Base-by-base conservation (phyloP, 2,329 filamentous ascomycete genomes). In the Calonectria pteridis region DNA sequence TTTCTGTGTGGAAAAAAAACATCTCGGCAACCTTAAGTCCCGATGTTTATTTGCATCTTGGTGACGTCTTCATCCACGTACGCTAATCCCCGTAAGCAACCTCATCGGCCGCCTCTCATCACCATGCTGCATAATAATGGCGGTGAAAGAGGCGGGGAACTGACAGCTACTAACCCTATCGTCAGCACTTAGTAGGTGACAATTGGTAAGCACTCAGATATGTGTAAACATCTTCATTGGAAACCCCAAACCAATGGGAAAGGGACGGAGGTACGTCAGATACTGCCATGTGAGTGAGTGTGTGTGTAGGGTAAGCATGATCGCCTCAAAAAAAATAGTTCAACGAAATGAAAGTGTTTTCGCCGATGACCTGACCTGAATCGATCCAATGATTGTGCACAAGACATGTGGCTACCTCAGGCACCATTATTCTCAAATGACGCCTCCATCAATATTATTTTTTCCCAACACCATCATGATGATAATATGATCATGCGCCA, bases 371-470 rank as follows among this genome's bases (percentile, higher is more conserved):
- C 55, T 35, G 55, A 62, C 23, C 6, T 35, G 33, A 62, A 23
- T 31, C 23, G 26, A 29, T 35, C 14, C 20, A 40, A 46, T 46
- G 20, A n/a, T 13, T 46, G 20, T n/a, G 23, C 55, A 40, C 55
- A 26, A 55, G 18, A 29, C 33, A 62, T 40, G 35, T 62, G 33
- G 23, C 33, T 18, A 20, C 53, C 53, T 35, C 31, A 58, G n/a
- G 55, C 33, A 40, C 18, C 16, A 23, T 26, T 23, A 40, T 62
- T 13, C 18, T 26, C 33, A 40, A 29, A 28, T 62, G 14, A 62
- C 13, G 23, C 31, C 33, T 62, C 16, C 20, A 16, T 23, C 28
- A 49, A 46, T 46, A 31, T 46, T 43, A 68, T 70, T 74, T 77
- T 69, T 35, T 43, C 49, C 29, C 23, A 40, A 73, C 49, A 23